A percentile compares a stretch with the other conserved stretches of the same genome.
phyloP scores from a whole-genome alignment of 1,139 yeast genomes.

The Lodderomyces orthopsilosis region DNA sequence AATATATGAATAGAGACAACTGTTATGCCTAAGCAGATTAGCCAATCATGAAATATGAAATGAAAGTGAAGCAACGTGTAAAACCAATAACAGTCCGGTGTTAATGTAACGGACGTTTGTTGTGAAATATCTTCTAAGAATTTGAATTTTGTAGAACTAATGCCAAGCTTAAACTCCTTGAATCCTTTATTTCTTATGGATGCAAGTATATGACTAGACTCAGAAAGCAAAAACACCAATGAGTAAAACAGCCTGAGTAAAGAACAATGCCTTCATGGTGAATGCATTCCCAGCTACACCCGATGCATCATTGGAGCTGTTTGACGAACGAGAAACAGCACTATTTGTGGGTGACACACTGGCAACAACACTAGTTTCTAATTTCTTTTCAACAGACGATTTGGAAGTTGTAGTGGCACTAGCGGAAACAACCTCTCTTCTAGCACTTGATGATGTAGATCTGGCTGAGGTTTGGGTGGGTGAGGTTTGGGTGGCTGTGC shows the following conservation, averaged over 20 bases:
- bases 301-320: neutral
- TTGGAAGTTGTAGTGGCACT: slow-evolving; percentile 6
- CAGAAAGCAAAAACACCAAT: slow-evolving; percentile 17
- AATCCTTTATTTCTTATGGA: neutral
- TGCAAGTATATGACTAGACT: neutral
- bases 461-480: slow-evolving; percentile 8
- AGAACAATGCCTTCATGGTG: slow-evolving; percentile 15
- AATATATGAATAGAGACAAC: neutral
- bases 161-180: no score
- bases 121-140: neutral
- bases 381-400: neutral
- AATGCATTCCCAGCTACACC: neutral
- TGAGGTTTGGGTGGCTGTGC: slow-evolving; percentile 8
- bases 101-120: neutral
- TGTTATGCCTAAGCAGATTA: neutral
- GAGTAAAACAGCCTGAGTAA: slow-evolving; percentile 19
- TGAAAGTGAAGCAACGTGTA: neutral
- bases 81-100: neutral
- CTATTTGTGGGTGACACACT: slow-evolving; percentile 1
- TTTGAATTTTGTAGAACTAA: no score
- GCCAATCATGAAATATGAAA: neutral
- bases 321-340: slow-evolving; percentile 1
- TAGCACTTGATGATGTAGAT: slow-evolving; percentile 9
- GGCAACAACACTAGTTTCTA: neutral
- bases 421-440: slow-evolving; percentile 5